phyloP scores from a whole-genome alignment of 306 rosid genomes.

The Prunus fruticosa region DNA sequence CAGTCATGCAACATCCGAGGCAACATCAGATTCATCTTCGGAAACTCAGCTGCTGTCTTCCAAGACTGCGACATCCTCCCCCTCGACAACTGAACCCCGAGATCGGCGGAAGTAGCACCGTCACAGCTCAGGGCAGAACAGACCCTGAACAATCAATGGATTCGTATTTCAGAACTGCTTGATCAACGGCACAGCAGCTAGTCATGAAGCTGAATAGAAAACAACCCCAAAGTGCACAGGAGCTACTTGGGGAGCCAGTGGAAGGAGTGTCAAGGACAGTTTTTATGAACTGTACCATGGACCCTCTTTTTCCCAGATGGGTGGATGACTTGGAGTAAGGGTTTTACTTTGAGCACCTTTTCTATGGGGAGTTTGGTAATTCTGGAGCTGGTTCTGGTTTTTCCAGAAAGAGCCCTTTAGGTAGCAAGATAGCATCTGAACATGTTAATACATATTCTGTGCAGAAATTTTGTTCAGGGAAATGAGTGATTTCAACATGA shows the following conservation, averaged over 20 bases:
- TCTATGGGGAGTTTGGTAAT: constrained; percentile 67
- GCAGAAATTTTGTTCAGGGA: constrained; percentile 82
- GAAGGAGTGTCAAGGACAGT: constrained; percentile 82
- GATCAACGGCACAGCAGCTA: constrained; percentile 73
- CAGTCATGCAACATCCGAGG: constrained; percentile 66
- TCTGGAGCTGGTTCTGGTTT: constrained; percentile 45
- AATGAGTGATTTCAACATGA: constrained; percentile 44
- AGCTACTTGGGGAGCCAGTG: constrained; percentile 95
- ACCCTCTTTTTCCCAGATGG: constrained; percentile 52
- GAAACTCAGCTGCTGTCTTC: constrained; percentile 74
- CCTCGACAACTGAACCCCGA: constrained; percentile 60
- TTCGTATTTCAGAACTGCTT: constrained; percentile 68
- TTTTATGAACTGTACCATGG: constrained; percentile 46
- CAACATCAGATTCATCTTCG: constrained; percentile 90
- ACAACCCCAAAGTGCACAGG: constrained; percentile 68
- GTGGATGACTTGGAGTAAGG: constrained; percentile 75
- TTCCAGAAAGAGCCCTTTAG: constrained; percentile 63
- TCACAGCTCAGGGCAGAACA: constrained; percentile 81
- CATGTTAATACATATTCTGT: constrained; percentile 54
- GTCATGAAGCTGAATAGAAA: constrained; percentile 47
- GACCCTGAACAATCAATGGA: constrained; percentile 79
- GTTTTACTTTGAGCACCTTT: constrained; percentile 69
- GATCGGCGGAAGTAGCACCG: constrained; percentile 56
- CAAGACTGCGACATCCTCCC: constrained; percentile 53
- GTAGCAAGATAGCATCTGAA: constrained; percentile 49